Percentiles rank a stretch among this genome's conserved stretches.
These are phyloP conservation scores for Spizellomyces sp. DNA, from an alignment of 192 early-diverging fungal species.

Conservation along the genomic window DNA sequence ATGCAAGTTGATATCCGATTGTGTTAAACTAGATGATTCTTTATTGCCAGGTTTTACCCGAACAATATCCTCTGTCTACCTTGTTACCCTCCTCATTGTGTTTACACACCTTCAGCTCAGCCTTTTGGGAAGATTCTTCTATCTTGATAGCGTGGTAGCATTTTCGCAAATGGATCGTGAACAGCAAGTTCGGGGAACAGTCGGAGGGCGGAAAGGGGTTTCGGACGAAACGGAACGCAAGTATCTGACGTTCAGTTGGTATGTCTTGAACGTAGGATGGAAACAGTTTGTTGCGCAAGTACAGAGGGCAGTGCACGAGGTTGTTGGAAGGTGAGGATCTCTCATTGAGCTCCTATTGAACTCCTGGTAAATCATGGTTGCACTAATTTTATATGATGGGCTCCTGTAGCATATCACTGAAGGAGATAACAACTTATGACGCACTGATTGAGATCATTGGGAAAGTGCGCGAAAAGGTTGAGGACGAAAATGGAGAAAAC, in stretches of 20 bases:
- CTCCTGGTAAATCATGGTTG: neutral
- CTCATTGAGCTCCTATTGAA: neutral
- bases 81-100: slow-evolving; percentile 80
- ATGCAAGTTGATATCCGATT: too few relatives aligned
- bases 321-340: slow-evolving; percentile 55
- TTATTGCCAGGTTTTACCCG: slow-evolving; percentile 74
- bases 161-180: slow-evolving; percentile 24
- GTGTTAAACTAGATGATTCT: neutral
- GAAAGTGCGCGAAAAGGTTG: slow-evolving; percentile 36
- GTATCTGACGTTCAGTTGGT: slow-evolving; percentile 91
- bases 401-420: slow-evolving; percentile 43
- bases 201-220: slow-evolving; percentile 26
- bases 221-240: slow-evolving; percentile 68
- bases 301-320: slow-evolving; percentile 63
- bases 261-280: slow-evolving; percentile 89
- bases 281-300: slow-evolving; percentile 69
- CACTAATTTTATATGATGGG: neutral
- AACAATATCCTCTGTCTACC: slow-evolving; percentile 82
- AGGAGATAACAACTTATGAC: slow-evolving; percentile 26
- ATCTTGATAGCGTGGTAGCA: slow-evolving; percentile 51
- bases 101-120: slow-evolving; percentile 88
- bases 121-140: slow-evolving; percentile 88
- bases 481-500: slow-evolving; percentile 17
- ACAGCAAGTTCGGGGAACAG: slow-evolving; percentile 10
- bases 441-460: slow-evolving; percentile 30